A percentile compares a stretch with the other conserved stretches of the same genome.
phyloP scores from a whole-genome alignment of 2,329 filamentous ascomycete genomes.

The Paramyrothecium sp. region DNA sequence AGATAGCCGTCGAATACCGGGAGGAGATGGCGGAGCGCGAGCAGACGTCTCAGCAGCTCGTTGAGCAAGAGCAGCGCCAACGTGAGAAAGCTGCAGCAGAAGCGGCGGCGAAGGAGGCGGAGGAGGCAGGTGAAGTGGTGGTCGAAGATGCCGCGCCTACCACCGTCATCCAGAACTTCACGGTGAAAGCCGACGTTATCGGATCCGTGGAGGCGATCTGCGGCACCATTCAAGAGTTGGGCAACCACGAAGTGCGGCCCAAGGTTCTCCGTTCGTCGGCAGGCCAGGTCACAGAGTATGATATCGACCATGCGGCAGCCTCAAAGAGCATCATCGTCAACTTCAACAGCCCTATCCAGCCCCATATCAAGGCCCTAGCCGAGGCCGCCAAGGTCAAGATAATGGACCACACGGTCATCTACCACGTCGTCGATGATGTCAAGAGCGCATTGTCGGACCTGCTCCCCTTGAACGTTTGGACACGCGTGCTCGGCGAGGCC shows the following conservation, averaged over 20 bases:
- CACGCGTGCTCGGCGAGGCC: conserved; percentile 80
- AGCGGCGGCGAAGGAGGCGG: conserved; percentile 31
- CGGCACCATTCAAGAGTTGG: conserved; percentile 72
- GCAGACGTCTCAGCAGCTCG: conserved; percentile 77
- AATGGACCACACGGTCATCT: conserved; percentile 84
- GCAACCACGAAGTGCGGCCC: conserved; percentile 79
- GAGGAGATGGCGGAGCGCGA: conserved; percentile 68
- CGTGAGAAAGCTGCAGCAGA: conserved; percentile 50
- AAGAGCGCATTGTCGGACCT: conserved; percentile 66
- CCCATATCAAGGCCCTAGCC: conserved; percentile 67
- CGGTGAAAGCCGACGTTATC: conserved; percentile 89
- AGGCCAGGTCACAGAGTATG: conserved; percentile 78
- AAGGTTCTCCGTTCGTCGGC: conserved; percentile 75
- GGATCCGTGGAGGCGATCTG: conserved; percentile 91
- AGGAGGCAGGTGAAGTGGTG: conserved; percentile 33
- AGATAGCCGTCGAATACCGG: conserved; percentile 74
- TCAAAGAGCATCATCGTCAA: conserved; percentile 77
- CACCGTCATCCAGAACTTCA: conserved; percentile 67
- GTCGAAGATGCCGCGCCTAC: conserved; percentile 37
- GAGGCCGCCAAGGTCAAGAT: conserved; percentile 71
- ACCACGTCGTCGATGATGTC: conserved; percentile 73
- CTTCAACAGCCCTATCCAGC: conserved; percentile 76
- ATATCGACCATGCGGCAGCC: conserved; percentile 81
- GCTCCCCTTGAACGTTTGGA: conserved; percentile 64
- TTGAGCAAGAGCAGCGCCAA: conserved; percentile 64